A percentile compares a stretch with the other conserved stretches of the same genome.
These are phyloP conservation scores for Brasilioporus rufonigricans DNA, from an alignment of 768 basidiomycete species.

Conservation along the genomic window DNA sequence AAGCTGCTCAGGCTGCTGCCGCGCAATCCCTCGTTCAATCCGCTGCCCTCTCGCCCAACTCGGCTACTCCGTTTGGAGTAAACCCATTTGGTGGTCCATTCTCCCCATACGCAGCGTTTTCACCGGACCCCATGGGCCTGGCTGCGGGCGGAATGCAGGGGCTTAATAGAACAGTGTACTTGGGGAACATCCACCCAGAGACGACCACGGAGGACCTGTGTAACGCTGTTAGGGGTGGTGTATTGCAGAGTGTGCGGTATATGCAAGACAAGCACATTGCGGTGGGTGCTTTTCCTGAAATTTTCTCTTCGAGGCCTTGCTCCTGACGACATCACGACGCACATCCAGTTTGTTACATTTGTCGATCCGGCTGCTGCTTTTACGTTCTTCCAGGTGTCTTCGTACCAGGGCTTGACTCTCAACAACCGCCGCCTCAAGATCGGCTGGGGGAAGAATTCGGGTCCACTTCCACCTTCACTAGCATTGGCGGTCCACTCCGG, in stretches of 20 bases:
- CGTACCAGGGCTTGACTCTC: conserved; percentile 83
- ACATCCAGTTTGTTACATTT: conserved; percentile 85
- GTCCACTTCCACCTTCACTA: conserved; percentile 78
- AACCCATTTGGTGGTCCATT: conserved; percentile 36
- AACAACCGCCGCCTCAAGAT: conserved; percentile 95
- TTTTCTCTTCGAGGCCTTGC: not conserved
- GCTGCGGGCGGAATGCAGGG: conserved; percentile 43
- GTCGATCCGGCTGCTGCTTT: conserved; percentile 91
- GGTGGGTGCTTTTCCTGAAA: conserved; percentile 44
- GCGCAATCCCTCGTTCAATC: conserved; percentile 66
- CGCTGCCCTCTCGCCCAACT: conserved; percentile 36
- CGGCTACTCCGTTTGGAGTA: conserved; percentile 29
- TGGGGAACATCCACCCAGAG: conserved; percentile 97
- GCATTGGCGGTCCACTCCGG: conserved; percentile 90
- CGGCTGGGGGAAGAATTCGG: conserved; percentile 97
- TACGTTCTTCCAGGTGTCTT: conserved; percentile 92
- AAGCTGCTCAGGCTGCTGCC: conserved; percentile 84
- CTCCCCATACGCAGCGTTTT: conserved; percentile 52
- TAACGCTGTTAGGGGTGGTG: conserved; percentile 95
- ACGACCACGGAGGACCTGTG: conserved; percentile 93
- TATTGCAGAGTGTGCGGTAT: conserved; percentile 91
- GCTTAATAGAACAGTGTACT: conserved; percentile 90
- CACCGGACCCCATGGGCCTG: conserved; percentile 39
- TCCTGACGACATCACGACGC: not conserved
- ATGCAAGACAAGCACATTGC: conserved; percentile 98